A percentile compares a stretch with the other conserved stretches of the same genome.
Conservation (phyloP, 257 asterid species). For the Solanum chiquidenum region DNA sequence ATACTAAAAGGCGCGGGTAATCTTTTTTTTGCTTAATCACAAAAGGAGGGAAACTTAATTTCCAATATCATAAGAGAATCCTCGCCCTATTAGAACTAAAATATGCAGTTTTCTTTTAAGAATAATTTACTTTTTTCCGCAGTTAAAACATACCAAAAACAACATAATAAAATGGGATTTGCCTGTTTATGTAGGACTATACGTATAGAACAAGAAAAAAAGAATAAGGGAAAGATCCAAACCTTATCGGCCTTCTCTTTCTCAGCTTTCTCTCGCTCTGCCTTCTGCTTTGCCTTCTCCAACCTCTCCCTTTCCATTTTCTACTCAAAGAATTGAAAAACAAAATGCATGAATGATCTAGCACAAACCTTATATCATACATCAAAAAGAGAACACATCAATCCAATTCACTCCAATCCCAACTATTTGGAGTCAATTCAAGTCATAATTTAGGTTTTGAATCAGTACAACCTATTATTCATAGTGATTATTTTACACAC, state of each 20-base stretch:
- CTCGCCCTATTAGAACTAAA: not conserved
- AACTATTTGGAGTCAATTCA: not conserved
- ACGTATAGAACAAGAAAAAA: too few species aligned
- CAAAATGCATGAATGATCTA: not conserved
- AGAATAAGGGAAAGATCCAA: not conserved
- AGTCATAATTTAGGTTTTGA: not conserved
- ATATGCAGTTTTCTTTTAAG: not conserved
- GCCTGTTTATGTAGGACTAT: not conserved
- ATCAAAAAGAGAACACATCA: not conserved
- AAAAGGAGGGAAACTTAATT: not conserved
- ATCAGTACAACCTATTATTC: not conserved
- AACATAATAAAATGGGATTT: not conserved
- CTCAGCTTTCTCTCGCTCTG: constrained; percentile 54
- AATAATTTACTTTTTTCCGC: not conserved
- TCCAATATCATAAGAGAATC: not conserved
- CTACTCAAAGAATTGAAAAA: constrained; percentile 13
- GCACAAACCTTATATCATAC: not conserved
- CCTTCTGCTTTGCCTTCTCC: constrained; percentile 72
- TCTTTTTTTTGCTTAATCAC: not conserved
- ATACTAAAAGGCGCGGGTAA: not conserved
- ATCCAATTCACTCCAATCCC: not conserved
- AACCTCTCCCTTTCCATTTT: constrained; percentile 72
- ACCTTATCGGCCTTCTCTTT: constrained; percentile 56
- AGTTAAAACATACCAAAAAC: not conserved
- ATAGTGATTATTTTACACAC: not conserved